Evolutionary conservation across 2,329 filamentous ascomycete species (phyloP).

Genomic region (Alternaria panax): DNA sequence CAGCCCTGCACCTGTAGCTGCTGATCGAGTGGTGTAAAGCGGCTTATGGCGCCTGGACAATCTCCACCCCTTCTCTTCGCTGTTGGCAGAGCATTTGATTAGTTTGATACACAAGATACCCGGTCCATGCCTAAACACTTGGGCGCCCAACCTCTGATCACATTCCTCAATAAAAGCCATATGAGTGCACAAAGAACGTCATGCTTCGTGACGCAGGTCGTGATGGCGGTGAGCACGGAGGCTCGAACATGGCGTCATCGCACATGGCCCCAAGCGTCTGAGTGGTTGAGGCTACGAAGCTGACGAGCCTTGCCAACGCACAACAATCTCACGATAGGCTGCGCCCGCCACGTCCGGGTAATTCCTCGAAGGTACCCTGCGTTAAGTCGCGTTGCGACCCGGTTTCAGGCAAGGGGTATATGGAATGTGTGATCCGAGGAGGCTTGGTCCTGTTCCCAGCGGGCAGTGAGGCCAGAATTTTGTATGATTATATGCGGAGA

Average conservation of each 20-base stretch:
- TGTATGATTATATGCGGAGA: not conserved
- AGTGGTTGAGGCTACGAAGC: conserved; percentile 13
- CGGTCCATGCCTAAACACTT: not conserved
- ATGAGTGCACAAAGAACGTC: not conserved
- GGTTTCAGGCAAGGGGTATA: conserved; percentile 1
- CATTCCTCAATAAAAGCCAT: conserved; percentile 1
- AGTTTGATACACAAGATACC: conserved; percentile 10
- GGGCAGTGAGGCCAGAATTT: not conserved
- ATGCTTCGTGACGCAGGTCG: conserved; percentile 12
- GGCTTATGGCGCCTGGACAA: not conserved
- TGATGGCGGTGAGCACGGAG: conserved; percentile 24
- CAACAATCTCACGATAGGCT: conserved; percentile 19
- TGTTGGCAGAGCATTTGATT: conserved; percentile 6
- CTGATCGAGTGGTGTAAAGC: conserved; percentile 15
- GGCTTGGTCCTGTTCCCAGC: not conserved
- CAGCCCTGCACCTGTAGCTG: conserved; percentile 17
- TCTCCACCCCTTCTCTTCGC: not conserved
- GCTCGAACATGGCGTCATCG: conserved; percentile 26
- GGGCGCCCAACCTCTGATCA: not conserved
- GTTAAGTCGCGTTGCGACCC: conserved; percentile 1
- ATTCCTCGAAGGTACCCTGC: conserved; percentile 12
- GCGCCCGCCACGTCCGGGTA: conserved; percentile 8
- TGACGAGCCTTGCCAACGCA: conserved; percentile 26
- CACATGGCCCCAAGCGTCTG: conserved; percentile 9
- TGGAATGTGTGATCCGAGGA: not conserved